These are phyloP conservation scores for Coelastrella sp. DNA, from an alignment of 139 green algal genomes.

Conservation along the genomic window DNA sequence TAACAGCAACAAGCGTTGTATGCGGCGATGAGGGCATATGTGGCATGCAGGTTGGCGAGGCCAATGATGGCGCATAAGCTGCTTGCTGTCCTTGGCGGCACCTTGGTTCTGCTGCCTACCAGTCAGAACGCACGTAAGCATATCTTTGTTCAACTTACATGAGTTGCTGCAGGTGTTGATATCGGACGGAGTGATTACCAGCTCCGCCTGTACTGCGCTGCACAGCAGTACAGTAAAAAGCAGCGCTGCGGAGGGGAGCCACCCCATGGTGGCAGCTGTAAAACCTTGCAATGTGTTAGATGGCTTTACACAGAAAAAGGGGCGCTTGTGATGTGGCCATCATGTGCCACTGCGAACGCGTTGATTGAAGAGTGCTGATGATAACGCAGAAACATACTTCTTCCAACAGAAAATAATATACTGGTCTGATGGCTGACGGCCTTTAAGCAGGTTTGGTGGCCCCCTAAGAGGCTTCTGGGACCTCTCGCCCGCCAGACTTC, in stretches of 20 bases:
- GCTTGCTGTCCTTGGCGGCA: not conserved
- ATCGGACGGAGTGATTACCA: constrained; percentile 26
- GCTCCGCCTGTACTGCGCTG: not conserved
- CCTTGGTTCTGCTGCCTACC: not conserved
- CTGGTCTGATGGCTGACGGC: not conserved
- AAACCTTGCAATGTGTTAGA: not conserved
- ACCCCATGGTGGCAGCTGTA: constrained; percentile 8
- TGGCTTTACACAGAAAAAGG: not conserved
- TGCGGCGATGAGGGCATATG: not conserved
- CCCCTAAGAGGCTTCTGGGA: not conserved
- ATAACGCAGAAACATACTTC: not conserved
- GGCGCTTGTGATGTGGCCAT: not conserved
- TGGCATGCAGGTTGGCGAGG: not conserved
- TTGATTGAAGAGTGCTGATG: not conserved
- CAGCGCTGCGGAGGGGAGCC: not conserved
- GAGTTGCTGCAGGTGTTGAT: constrained; percentile 47
- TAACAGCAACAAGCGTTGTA: not conserved
- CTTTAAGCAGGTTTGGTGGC: too few relatives aligned
- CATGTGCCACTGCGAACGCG: not conserved
- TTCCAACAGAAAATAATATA: not conserved
- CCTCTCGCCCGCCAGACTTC: not conserved
- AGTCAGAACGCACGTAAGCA: not conserved
- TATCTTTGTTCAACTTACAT: constrained; percentile 9
- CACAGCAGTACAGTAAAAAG: not conserved
- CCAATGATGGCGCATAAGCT: not conserved